These are phyloP conservation scores for Yarrowia yakushimensis DNA, from an alignment of 805 yeast species.

Conservation along the genomic window DNA sequence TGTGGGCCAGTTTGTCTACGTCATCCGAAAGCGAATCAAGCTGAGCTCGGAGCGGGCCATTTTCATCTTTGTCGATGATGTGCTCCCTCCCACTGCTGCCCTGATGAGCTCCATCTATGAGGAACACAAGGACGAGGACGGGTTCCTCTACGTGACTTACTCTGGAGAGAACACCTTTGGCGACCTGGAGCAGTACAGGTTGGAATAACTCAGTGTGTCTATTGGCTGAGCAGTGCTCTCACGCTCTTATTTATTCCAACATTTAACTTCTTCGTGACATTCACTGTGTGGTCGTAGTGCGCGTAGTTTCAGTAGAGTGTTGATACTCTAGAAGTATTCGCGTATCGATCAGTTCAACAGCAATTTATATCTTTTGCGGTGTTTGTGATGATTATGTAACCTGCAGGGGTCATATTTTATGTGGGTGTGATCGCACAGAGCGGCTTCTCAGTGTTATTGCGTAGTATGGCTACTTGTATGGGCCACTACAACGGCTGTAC, in stretches of 20 bases:
- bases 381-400: background rate
- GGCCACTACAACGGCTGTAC: no score
- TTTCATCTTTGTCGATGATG: conserved; percentile 94
- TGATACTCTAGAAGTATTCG: no score
- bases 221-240: conserved; percentile 22
- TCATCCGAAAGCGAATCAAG: conserved; percentile 91
- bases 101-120: conserved; percentile 92
- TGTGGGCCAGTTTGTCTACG: conserved; percentile 97
- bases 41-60: conserved; percentile 97
- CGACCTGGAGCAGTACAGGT: conserved; percentile 30
- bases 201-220: conserved; percentile 19
- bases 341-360: no score
- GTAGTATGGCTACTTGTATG: no score
- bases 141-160: conserved; percentile 90
- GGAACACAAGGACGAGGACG: conserved; percentile 97
- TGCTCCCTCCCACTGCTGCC: conserved; percentile 97
- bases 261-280: conserved; percentile 17
- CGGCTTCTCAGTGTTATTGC: no score
- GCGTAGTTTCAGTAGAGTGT: background rate
- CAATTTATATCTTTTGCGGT: no score
- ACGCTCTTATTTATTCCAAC: conserved; percentile 25
- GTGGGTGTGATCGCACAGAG: no score
- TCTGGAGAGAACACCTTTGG: conserved; percentile 99
- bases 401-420: no score
- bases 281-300: background rate